These are phyloP conservation scores for Straminergon stramineum DNA, from an alignment of 225 moss, liverwort and hornwort genomes.

Conservation along the genomic window DNA sequence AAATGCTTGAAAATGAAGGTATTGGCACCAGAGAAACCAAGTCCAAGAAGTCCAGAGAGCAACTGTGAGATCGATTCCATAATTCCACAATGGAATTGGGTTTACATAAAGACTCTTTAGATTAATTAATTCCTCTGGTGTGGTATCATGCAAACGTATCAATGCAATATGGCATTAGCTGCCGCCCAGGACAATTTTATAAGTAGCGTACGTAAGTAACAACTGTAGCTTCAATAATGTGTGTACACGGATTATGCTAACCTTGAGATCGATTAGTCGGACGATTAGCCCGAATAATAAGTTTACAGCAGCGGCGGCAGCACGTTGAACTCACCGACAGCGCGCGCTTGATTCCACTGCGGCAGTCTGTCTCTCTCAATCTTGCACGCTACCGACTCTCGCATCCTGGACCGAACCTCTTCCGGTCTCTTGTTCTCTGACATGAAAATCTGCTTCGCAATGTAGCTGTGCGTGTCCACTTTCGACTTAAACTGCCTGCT, in stretches of 20 bases:
- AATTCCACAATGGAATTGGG: too few relatives aligned
- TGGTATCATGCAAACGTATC: not conserved
- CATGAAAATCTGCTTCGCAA: not conserved
- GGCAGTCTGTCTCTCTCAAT: not conserved
- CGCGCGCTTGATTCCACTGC: not conserved
- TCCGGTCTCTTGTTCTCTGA: not conserved
- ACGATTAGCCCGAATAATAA: not conserved
- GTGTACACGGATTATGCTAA: not conserved
- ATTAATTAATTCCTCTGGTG: too few relatives aligned
- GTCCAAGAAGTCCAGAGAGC: not conserved
- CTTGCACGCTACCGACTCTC: not conserved
- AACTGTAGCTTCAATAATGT: not conserved
- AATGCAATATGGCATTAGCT: not conserved
- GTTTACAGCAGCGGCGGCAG: not conserved
- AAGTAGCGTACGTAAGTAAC: not conserved
- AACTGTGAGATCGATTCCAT: not conserved
- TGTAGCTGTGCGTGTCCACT: not conserved
- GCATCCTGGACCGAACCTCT: not conserved
- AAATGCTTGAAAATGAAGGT: not conserved
- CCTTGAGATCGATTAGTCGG: not conserved
- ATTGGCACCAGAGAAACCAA: not conserved
- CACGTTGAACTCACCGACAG: not conserved
- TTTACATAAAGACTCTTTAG: not conserved
- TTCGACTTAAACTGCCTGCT: not conserved
- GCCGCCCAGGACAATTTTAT: not conserved